Base-by-base conservation (phyloP, 208 protist genomes). In the Spongospora subterranea region DNA sequence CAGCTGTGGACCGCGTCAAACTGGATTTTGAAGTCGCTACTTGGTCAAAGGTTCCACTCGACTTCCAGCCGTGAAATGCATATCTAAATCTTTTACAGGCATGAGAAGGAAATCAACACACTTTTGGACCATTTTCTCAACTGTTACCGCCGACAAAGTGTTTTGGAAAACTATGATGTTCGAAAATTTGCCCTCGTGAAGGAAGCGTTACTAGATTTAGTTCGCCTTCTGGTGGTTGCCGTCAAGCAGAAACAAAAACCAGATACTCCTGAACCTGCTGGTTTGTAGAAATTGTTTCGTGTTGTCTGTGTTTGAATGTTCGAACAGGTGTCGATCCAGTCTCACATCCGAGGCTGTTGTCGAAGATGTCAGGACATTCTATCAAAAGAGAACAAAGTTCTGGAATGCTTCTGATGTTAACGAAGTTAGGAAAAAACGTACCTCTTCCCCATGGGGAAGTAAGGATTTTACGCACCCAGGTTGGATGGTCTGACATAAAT, bases 381-480 rank as follows among this genome's bases (percentile, higher is more conserved):
- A 82, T 82, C 71, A 82, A 82, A 43, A 6, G 71, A 6, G 71
- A 82, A 43, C 71, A 82, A n/a, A 82, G 71, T n/a, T 82, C 71
- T 43, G 71, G 71, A 20, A 82, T 82, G 71, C 71, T 82, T n/a
- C 17, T 82, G n/a, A 82, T 82, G 71, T 45, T 82, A n/a, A 43
- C n/a, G 13, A 82, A 82, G n/a, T 82, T 82, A n/a, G 35, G 40
- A 35, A 6, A 35, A 43, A 35, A 6, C 6, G 71, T n/a, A 20
- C 71, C 71, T 20, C n/a, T 90, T 24, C 54, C 88, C 35, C 32
- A 40, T 40, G 45, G 46, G 0, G 46, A 76, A 46, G 65, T 66
- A 11, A 13, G n/a, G 0, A n/a, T 90, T 35, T n/a, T 65, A 0
- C 0, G 54, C 0, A 35, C 41, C 0, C 32, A 76, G 46, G n/a